A percentile compares a stretch with the other conserved stretches of the same genome.
These are phyloP conservation scores for Pleurotus ostreatus DNA, from an alignment of 768 basidiomycete species.

Conservation along the genomic window DNA sequence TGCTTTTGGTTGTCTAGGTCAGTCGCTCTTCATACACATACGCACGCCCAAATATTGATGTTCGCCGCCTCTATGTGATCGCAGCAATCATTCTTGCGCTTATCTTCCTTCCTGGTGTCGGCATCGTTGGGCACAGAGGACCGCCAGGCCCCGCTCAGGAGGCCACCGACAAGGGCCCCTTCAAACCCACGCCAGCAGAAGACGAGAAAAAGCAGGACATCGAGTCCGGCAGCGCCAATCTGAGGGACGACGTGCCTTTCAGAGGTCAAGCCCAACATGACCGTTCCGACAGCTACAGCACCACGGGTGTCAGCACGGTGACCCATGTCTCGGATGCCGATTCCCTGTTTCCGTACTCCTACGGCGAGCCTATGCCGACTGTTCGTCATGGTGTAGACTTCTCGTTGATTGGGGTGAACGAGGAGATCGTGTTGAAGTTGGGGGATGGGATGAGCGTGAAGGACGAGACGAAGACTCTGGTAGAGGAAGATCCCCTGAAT, in stretches of 20 bases:
- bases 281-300: not conserved
- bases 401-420: not conserved
- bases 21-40: constrained; percentile 11
- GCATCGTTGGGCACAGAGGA: not conserved
- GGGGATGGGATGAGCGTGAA: not conserved
- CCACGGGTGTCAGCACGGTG: not conserved
- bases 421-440: not conserved
- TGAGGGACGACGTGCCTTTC: not conserved
- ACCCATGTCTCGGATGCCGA: not conserved
- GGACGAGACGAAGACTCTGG: too few species aligned
- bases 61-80: not conserved
- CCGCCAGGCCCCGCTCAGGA: not conserved
- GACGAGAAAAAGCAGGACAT: not conserved
- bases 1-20: constrained; percentile 46
- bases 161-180: not conserved
- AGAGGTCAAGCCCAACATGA: not conserved
- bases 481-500: too few species aligned
- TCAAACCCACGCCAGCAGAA: too few species aligned
- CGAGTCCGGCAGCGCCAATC: not conserved
- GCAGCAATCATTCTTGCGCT: constrained; percentile 11
- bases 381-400: not conserved
- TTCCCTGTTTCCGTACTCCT: not conserved
- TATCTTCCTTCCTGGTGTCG: constrained; percentile 5
- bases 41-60: too few species aligned
- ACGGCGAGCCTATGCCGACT: not conserved